Evolutionary conservation across 2,329 filamentous ascomycete species (phyloP), one percentile per base, ranked within the genome.

Genomic region (Hypoxylon sp.): DNA sequence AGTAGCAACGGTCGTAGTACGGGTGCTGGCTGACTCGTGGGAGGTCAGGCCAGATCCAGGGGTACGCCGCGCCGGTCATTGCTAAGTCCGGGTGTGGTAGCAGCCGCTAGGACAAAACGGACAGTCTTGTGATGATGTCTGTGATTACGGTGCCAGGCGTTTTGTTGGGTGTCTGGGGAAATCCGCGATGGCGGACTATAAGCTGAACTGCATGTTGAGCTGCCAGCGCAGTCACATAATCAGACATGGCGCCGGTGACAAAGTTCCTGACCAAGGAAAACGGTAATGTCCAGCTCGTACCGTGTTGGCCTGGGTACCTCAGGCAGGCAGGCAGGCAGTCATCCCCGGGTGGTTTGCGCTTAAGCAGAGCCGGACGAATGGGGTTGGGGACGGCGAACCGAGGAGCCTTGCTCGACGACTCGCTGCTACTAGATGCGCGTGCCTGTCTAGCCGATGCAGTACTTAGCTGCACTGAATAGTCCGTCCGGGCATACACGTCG

Each of bases 101-200:
- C 43, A 59, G 42, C 49, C 55, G 54, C 51, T 62, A 57, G 48
- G 51, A 62, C 52, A 41, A 46, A 52, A 55, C 35, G 15, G 48
- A 58, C 50, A 35, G 61, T 62, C 58, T 62, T 64, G 58, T 64
- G 61, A 64, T 64, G 61, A 64, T 47, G 51, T 50, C 29, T n/a
- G 43, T 43, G 42, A 48, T 60, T 58, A 55, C 58, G 61, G 55
- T 46, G 49, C 48, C 37, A 52, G 26, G 48, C 56, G 47, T 26
- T 54, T 41, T 55, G 61, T 61, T 62, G 58, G 58, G 48, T 58
- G 48, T 64, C 61, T 64, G 61, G 58, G 61, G 61, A 61, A 62
- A 64, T 59, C 61, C 58, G 58, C 49, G 42, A 64, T 62, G 35
- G 51, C 57, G 60, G 57, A 43, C 53, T 53, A 63, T 23, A 51